These are phyloP conservation scores for Suhomyces sp. DNA, from an alignment of 805 yeast species.

Conservation along the genomic window DNA sequence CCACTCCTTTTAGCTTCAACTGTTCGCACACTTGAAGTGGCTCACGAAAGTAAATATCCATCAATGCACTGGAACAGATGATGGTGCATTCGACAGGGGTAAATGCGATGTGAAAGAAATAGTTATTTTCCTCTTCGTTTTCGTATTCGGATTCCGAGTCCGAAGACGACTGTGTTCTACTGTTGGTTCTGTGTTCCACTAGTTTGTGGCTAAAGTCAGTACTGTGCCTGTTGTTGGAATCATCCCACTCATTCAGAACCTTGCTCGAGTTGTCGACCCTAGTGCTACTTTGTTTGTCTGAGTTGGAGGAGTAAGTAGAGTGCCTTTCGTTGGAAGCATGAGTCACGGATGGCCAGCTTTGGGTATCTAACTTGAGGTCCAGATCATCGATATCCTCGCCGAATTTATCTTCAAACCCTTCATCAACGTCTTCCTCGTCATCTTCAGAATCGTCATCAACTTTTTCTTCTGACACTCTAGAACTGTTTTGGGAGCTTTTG, in stretches of 20 bases:
- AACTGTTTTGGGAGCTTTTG: constrained; percentile 12
- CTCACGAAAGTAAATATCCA: constrained; percentile 36
- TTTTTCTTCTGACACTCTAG: constrained; percentile 7
- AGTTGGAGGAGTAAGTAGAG: background rate
- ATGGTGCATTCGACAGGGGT: constrained; percentile 63
- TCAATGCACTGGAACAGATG: constrained; percentile 46
- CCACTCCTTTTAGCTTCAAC: constrained; percentile 33
- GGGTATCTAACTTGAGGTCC: background rate
- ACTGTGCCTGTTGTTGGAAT: background rate
- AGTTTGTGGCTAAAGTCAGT: background rate
- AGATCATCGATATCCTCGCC: background rate
- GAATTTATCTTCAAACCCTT: background rate
- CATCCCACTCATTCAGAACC: constrained; percentile 7
- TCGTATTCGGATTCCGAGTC: constrained; percentile 7
- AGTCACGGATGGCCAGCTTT: background rate
- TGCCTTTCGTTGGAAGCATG: background rate
- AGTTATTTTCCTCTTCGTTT: constrained; percentile 22
- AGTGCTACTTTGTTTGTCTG: background rate
- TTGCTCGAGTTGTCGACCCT: constrained; percentile 31
- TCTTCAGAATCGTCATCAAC: constrained; percentile 3
- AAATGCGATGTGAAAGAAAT: constrained; percentile 58
- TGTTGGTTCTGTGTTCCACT: background rate
- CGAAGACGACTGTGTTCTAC: constrained; percentile 8
- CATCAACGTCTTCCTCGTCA: constrained; percentile 9
- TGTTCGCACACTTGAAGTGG: constrained; percentile 34